Evolutionary conservation across 1,284 basidiomycete species (phyloP).

Genomic region (Ustilago lituana): DNA sequence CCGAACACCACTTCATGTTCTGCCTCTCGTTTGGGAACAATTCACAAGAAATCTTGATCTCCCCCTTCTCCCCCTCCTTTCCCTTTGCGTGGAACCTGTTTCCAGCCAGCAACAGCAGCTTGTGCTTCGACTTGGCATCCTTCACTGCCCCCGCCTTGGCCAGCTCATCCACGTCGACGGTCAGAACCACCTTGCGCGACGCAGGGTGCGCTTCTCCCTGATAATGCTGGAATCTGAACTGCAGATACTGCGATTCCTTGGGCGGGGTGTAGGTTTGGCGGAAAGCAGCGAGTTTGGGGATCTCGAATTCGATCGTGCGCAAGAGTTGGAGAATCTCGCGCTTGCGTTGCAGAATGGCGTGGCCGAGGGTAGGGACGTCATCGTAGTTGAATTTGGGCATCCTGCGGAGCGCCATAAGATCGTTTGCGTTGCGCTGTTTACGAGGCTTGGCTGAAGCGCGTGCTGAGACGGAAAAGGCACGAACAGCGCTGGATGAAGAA

Average conservation of each 20-base stretch:
- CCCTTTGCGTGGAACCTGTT: conserved; percentile 44
- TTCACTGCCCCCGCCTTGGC: conserved; percentile 42
- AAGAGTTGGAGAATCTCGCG: conserved; percentile 58
- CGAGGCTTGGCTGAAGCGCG: conserved; percentile 47
- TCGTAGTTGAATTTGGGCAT: conserved; percentile 63
- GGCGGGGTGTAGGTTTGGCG: conserved; percentile 64
- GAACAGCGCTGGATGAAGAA: conserved; percentile 14
- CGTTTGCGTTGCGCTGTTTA: conserved; percentile 39
- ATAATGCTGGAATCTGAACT: conserved; percentile 66
- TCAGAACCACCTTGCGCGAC: conserved; percentile 66
- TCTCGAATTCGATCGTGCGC: conserved; percentile 58
- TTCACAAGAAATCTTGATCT: conserved; percentile 67
- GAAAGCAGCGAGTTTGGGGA: conserved; percentile 64
- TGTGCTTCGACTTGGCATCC: conserved; percentile 59
- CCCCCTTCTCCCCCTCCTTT: conserved; percentile 28
- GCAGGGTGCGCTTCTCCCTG: conserved; percentile 68
- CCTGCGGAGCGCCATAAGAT: conserved; percentile 51
- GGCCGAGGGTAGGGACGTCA: conserved; percentile 64
- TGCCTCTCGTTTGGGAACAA: conserved; percentile 65
- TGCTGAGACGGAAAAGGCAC: conserved; percentile 45
- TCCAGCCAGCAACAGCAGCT: conserved; percentile 68
- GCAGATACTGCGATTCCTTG: conserved; percentile 30
- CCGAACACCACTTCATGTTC: conserved; percentile 70
- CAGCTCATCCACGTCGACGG: conserved; percentile 57
- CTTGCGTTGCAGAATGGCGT: conserved; percentile 52